A percentile compares a stretch with the other conserved stretches of the same genome.
phyloP scores from a whole-genome alignment of 2,329 filamentous ascomycete species.

The Diaporthe sp. region DNA sequence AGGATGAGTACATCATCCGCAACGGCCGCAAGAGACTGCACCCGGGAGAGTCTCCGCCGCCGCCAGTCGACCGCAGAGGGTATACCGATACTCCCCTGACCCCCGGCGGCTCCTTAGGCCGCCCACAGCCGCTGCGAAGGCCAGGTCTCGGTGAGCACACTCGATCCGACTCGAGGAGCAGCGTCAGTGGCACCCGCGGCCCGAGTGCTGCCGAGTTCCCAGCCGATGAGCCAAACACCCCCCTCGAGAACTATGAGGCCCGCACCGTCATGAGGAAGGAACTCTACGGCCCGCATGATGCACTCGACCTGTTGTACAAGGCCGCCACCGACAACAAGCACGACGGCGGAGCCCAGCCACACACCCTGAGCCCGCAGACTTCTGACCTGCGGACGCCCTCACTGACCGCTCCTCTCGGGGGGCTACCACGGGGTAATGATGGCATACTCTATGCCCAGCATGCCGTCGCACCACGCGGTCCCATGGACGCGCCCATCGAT shows the following conservation, averaged over 20 bases:
- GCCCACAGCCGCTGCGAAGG: constrained; percentile 75
- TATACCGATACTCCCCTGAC: constrained; percentile 73
- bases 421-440: constrained; percentile 24
- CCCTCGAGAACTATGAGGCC: constrained; percentile 75
- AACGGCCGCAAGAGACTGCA: constrained; percentile 80
- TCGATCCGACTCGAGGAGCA: constrained; percentile 52
- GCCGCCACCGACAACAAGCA: constrained; percentile 75
- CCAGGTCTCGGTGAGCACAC: constrained; percentile 59
- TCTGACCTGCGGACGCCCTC: constrained; percentile 24
- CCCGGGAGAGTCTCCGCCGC: constrained; percentile 58
- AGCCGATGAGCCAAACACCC: constrained; percentile 71
- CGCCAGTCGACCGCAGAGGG: constrained; percentile 57
- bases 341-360: constrained; percentile 17
- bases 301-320: constrained; percentile 90
- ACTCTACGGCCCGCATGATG: constrained; percentile 93
- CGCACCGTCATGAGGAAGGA: constrained; percentile 76
- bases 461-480: constrained; percentile 43
- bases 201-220: constrained; percentile 51
- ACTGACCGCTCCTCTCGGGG: constrained; percentile 12
- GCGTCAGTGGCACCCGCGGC: constrained; percentile 48
- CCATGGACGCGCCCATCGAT: constrained; percentile 56
- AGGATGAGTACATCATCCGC: constrained; percentile 78
- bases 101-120: constrained; percentile 75
- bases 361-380: constrained; percentile 31
- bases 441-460: constrained; percentile 42